Evolutionary conservation across 331 rosid species (phyloP).

Genomic region (Cydonia oblonga): DNA sequence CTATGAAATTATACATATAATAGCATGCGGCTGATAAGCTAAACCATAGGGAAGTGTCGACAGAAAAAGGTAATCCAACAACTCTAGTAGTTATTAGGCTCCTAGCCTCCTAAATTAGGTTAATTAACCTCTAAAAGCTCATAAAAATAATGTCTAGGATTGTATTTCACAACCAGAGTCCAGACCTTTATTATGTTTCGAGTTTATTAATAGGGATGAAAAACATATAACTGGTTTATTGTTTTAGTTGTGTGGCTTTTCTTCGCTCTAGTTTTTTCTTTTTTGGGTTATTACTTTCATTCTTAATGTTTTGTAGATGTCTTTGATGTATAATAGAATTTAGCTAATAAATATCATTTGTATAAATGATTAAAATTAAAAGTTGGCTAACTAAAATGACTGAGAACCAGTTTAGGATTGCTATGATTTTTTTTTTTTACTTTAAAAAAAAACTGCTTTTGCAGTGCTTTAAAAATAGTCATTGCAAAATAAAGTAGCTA

Average conservation of each 20-base stretch:
- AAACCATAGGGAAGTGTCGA: neutral
- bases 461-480: no score
- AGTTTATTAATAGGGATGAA: neutral
- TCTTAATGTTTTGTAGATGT: no score
- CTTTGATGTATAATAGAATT: no score
- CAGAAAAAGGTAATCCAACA: neutral
- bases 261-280: neutral
- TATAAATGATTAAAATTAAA: no score
- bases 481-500: no score
- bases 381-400: no score
- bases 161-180: neutral
- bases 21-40: neutral
- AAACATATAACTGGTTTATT: no score
- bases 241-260: neutral
- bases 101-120: neutral
- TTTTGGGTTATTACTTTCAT: no score
- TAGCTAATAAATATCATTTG: no score
- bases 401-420: no score
- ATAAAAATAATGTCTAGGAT: neutral
- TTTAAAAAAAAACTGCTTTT: no score
- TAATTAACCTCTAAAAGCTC: neutral
- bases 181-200: neutral
- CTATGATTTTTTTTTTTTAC: no score
- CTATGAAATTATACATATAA: neutral
- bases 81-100: neutral